Evolutionary conservation across 805 yeast genomes (phyloP).

Genomic region (Ogataea polymorpha): DNA sequence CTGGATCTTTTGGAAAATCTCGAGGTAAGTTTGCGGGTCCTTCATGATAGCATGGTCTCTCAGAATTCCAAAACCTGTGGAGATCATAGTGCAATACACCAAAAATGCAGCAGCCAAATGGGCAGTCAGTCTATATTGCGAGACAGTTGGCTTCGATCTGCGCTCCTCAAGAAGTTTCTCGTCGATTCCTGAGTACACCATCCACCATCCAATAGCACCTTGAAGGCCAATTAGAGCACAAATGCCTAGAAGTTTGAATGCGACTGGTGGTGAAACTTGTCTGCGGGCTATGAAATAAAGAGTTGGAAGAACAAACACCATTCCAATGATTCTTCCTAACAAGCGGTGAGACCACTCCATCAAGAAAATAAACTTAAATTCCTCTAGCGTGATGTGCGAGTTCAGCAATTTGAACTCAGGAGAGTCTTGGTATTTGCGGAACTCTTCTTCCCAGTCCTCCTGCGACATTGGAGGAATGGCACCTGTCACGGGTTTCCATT

Average conservation of each 20-base stretch:
- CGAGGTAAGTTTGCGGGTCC: constrained; percentile 56
- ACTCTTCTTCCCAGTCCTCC: constrained; percentile 83
- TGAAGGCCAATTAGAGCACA: constrained; percentile 82
- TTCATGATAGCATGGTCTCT: constrained; percentile 69
- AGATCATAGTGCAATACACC: constrained; percentile 82
- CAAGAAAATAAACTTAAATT: constrained; percentile 88
- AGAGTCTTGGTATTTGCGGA: constrained; percentile 71
- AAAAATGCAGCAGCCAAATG: constrained; percentile 92
- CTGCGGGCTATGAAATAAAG: constrained; percentile 69
- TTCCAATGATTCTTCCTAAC: constrained; percentile 88
- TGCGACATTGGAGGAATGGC: constrained; percentile 82
- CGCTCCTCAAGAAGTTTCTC: constrained; percentile 72
- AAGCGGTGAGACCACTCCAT: constrained; percentile 98
- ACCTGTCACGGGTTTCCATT: constrained; percentile 98
- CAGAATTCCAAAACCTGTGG: constrained; percentile 83
- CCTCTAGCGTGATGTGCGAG: constrained; percentile 84
- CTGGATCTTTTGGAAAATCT: constrained; percentile 54
- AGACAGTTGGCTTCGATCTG: constrained; percentile 93
- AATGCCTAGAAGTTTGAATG: constrained; percentile 65
- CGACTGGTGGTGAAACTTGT: constrained; percentile 64
- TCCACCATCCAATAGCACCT: constrained; percentile 99
- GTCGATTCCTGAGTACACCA: constrained; percentile 95
- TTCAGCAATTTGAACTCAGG: constrained; percentile 92
- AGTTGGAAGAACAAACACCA: constrained; percentile 80
- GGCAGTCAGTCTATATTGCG: constrained; percentile 90